Evolutionary conservation across 192 early-diverging fungal species (phyloP).

Genomic region (Glomus cerebriforme): DNA sequence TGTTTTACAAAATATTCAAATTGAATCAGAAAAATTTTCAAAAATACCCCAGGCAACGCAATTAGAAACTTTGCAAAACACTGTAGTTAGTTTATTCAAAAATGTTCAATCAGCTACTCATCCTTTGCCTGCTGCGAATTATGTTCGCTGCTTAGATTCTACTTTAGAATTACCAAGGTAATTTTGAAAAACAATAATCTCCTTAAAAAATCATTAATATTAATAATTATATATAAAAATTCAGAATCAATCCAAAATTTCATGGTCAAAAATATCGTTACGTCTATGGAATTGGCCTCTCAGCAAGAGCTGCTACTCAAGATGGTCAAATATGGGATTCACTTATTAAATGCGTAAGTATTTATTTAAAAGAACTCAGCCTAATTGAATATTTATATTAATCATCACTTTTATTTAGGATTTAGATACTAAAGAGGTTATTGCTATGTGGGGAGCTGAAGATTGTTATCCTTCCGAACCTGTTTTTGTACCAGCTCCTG

Average conservation of each 20-base stretch:
- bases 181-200: neutral
- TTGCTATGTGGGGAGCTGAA: constrained; percentile 38
- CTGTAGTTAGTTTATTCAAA: neutral
- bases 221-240: neutral
- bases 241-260: constrained; percentile 41
- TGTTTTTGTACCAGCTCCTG: constrained; percentile 68
- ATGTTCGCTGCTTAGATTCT: constrained; percentile 21
- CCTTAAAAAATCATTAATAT: neutral
- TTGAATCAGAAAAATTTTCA: constrained; percentile 57
- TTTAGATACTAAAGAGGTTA: constrained; percentile 37
- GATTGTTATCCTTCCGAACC: constrained; percentile 81
- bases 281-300: constrained; percentile 45
- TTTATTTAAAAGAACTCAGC: neutral
- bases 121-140: constrained; percentile 22
- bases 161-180: constrained; percentile 43
- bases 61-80: neutral
- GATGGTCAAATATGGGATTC: constrained; percentile 46
- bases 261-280: constrained; percentile 33
- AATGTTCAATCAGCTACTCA: neutral
- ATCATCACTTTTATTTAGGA: constrained; percentile 32
- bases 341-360: constrained; percentile 49
- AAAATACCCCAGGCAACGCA: constrained; percentile 37
- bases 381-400: constrained; percentile 8
- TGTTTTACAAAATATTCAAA: constrained; percentile 58
- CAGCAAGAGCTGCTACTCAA: constrained; percentile 22